These are phyloP conservation scores for Urostyla sp. DNA, from an alignment of 73 alveolate genomes.

Conservation along the genomic window DNA sequence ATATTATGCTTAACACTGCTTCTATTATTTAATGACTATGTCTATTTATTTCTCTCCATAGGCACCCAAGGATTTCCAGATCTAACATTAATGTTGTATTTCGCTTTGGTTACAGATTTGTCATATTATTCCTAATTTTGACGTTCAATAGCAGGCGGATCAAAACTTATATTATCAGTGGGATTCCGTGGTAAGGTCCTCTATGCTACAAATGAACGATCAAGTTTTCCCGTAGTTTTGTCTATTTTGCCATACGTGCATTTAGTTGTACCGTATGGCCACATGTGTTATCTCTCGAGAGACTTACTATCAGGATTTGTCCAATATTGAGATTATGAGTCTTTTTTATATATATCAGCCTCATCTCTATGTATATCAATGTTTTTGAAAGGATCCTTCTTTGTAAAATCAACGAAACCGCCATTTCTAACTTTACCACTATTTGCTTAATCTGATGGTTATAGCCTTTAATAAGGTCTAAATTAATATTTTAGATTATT, in stretches of 20 bases:
- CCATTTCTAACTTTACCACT: constrained; percentile 86
- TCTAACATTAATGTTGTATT: constrained; percentile 60
- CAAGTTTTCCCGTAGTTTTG: no score
- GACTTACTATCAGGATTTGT: no score
- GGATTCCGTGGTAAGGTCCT: constrained; percentile 55
- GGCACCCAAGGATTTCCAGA: constrained; percentile 70
- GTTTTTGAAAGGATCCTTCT: constrained; percentile 77
- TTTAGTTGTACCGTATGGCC: no score
- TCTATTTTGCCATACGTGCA: no score
- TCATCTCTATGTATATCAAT: constrained; percentile 64
- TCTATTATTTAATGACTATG: constrained; percentile 80
- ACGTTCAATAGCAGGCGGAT: constrained; percentile 78
- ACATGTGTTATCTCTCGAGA: no score
- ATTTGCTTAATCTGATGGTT: constrained; percentile 56
- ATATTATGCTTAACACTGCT: constrained; percentile 82
- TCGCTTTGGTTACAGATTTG: constrained; percentile 72
- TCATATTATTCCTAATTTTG: constrained; percentile 73
- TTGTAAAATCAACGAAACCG: constrained; percentile 72
- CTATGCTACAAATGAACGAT: no score
- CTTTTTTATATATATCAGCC: no score
- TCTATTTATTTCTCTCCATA: constrained; percentile 24
- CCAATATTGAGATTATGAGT: no score
- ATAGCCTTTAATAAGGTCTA: constrained; percentile 66
- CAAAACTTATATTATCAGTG: constrained; percentile 86
- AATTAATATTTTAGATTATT: neutral